A percentile compares a stretch with the other conserved stretches of the same genome.
Conservation (phyloP, 305 asterid genomes). For the Plantago lanceolata region DNA sequence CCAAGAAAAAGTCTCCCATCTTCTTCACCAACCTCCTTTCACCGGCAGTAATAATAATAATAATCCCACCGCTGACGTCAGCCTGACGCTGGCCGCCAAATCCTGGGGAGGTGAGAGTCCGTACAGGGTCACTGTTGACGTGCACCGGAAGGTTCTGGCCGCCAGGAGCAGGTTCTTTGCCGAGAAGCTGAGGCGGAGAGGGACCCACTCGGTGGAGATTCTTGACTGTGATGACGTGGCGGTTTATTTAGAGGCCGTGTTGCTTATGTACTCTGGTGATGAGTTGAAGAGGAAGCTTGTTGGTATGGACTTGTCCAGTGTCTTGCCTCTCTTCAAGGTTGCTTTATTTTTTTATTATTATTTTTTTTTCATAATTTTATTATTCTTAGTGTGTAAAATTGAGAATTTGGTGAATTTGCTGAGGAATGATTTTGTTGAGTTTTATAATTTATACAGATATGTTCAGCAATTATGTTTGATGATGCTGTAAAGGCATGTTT, state of each 20-base stretch:
- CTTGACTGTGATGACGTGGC: slow-evolving; percentile 85
- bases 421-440: slow-evolving; percentile 14
- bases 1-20: slow-evolving; percentile 48
- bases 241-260: slow-evolving; percentile 70
- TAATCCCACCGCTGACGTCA: slow-evolving; percentile 60
- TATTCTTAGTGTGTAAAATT: not conserved
- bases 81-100: slow-evolving; percentile 53
- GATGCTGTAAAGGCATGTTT: slow-evolving; percentile 67
- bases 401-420: not conserved
- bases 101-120: slow-evolving; percentile 26
- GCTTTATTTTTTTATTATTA: slow-evolving; percentile 7
- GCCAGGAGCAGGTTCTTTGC: slow-evolving; percentile 72
- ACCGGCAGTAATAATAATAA: too few species aligned
- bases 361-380: not conserved
- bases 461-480: slow-evolving; percentile 65
- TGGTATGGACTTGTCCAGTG: slow-evolving; percentile 55
- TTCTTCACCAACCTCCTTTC: slow-evolving; percentile 53
- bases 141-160: slow-evolving; percentile 62
- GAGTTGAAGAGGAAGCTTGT: slow-evolving; percentile 58
- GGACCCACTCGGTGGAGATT: slow-evolving; percentile 76
- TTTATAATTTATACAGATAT: slow-evolving; percentile 43
- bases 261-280: slow-evolving; percentile 62
- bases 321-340: slow-evolving; percentile 78
- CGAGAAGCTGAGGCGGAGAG: slow-evolving; percentile 62
- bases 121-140: slow-evolving; percentile 56